Percentiles rank a stretch among this genome's conserved stretches.
Evolutionary conservation across 2,329 filamentous ascomycete species (phyloP).

Genomic region (Fusarium guadeloupense): DNA sequence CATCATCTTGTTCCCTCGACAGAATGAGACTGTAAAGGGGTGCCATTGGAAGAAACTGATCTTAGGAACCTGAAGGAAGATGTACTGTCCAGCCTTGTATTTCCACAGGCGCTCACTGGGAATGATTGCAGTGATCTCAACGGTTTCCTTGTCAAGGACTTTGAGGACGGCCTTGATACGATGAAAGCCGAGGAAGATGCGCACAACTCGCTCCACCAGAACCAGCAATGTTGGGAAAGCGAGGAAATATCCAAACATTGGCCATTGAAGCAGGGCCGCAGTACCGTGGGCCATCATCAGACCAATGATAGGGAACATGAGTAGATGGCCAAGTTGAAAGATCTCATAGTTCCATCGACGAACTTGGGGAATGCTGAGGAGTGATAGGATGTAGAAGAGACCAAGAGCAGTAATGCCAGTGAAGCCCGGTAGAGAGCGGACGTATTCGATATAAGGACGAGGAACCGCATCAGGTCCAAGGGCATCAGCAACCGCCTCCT

Average conservation of each 20-base stretch:
- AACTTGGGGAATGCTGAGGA: constrained; percentile 60
- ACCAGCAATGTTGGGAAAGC: constrained; percentile 63
- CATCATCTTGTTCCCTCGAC: constrained; percentile 60
- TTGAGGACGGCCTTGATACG: constrained; percentile 58
- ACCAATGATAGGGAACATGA: constrained; percentile 67
- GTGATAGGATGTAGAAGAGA: constrained; percentile 59
- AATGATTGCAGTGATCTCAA: constrained; percentile 59
- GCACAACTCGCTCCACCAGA: constrained; percentile 57
- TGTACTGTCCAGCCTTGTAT: constrained; percentile 66
- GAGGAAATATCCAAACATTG: constrained; percentile 67
- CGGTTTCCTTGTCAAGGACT: constrained; percentile 62
- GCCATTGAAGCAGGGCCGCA: constrained; percentile 58
- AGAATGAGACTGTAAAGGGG: constrained; percentile 67
- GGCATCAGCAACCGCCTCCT: constrained; percentile 55
- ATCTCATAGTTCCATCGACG: constrained; percentile 63
- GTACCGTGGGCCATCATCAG: constrained; percentile 65
- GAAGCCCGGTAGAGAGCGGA: constrained; percentile 59
- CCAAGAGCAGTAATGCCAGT: constrained; percentile 60
- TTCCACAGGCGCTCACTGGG: constrained; percentile 60
- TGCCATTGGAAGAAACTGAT: constrained; percentile 67
- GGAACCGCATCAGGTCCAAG: constrained; percentile 56
- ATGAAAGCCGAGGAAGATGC: constrained; percentile 58
- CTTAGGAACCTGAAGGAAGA: constrained; percentile 63
- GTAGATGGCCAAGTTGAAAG: constrained; percentile 65
- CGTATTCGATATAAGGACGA: constrained; percentile 56